phyloP scores from a whole-genome alignment of 1,139 yeast species.

The Candida neerlandica region DNA sequence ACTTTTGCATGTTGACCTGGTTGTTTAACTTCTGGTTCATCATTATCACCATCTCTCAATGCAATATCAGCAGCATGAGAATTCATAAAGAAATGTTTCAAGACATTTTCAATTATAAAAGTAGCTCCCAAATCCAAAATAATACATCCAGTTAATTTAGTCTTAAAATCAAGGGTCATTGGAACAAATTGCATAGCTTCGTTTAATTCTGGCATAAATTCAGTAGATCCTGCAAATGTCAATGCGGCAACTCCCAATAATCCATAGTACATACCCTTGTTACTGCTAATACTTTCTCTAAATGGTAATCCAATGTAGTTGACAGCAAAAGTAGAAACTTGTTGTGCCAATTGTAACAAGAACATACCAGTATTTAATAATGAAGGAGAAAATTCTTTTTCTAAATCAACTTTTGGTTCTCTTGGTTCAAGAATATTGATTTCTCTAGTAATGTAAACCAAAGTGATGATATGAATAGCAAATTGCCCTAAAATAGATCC shows the following conservation, averaged over 20 bases:
- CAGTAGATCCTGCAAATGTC: conserved; percentile 92
- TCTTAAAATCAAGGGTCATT: conserved; percentile 74
- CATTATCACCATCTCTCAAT: conserved; percentile 33
- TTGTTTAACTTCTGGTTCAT: conserved; percentile 4
- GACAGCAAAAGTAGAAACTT: conserved; percentile 96
- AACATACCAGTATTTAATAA: conserved; percentile 95
- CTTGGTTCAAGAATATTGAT: conserved; percentile 90
- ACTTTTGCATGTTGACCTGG: not conserved
- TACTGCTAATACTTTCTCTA: conserved; percentile 85
- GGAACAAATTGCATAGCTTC: conserved; percentile 91
- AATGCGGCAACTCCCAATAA: conserved; percentile 86
- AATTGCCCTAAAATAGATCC: conserved; percentile 97
- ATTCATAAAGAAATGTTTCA: conserved; percentile 88
- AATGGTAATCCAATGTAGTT: conserved; percentile 98
- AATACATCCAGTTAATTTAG: conserved; percentile 73
- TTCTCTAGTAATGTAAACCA: conserved; percentile 80
- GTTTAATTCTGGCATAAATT: conserved; percentile 91
- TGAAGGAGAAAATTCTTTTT: conserved; percentile 85
- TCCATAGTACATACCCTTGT: conserved; percentile 97
- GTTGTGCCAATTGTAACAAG: conserved; percentile 91
- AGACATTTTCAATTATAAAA: conserved; percentile 75
- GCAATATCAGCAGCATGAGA: conserved; percentile 94
- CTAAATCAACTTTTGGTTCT: conserved; percentile 85
- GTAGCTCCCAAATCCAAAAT: conserved; percentile 75
- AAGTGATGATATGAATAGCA: conserved; percentile 83